These are phyloP conservation scores for Wickerhamomyces xylosicus DNA, from an alignment of 805 yeast genomes.

Conservation along the genomic window DNA sequence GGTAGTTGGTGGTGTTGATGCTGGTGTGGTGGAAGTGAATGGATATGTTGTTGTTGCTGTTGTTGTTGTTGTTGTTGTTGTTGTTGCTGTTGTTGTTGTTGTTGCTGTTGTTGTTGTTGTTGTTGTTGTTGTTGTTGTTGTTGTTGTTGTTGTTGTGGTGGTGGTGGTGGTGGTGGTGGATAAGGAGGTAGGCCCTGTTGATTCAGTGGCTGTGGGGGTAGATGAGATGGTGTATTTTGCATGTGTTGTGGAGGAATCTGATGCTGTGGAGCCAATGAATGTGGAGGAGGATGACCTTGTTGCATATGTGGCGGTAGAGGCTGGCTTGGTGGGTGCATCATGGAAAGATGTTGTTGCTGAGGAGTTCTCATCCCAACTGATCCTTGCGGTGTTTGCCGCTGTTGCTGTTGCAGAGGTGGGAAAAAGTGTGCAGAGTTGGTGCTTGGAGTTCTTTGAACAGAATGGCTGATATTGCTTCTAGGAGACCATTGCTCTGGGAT, in stretches of 20 bases:
- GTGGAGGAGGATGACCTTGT: no score
- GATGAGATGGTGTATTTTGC: no score
- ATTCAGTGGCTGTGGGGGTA: conserved; percentile 6
- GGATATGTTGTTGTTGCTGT: not conserved
- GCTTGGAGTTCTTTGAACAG: not conserved
- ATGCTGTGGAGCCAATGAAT: no score
- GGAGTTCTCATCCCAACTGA: not conserved
- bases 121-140: not conserved
- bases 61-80: not conserved
- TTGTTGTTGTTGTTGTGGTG: not conserved
- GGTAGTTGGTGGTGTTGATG: no score
- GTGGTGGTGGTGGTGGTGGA: conserved; percentile 1
- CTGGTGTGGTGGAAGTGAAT: not conserved
- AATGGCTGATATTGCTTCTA: not conserved
- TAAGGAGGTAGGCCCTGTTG: not conserved
- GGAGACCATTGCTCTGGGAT: not conserved
- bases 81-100: not conserved
- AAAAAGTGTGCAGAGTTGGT: not conserved
- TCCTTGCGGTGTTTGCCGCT: not conserved
- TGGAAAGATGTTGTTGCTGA: conserved; percentile 1
- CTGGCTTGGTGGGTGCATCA: no score
- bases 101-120: not conserved
- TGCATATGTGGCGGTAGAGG: no score
- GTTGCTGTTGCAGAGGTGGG: not conserved
- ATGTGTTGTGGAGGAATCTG: no score